These are phyloP conservation scores for Metschnikowia colocasiae DNA, from an alignment of 805 yeast species.

Conservation along the genomic window DNA sequence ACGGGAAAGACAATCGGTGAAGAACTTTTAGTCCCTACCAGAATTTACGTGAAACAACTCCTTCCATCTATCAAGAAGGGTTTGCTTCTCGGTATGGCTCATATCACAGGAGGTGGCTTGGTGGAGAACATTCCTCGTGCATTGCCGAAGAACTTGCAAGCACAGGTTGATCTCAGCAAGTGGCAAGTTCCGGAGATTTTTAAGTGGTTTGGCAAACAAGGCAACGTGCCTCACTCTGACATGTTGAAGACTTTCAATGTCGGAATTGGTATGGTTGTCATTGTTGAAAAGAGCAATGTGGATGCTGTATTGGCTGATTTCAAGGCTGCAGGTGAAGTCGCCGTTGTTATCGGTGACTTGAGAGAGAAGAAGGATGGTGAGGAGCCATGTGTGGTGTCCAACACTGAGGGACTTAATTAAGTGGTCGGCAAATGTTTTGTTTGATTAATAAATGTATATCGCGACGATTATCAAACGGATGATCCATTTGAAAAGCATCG, in stretches of 20 bases:
- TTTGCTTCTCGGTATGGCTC: conserved; percentile 82
- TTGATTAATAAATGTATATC: neutral
- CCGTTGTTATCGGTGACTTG: conserved; percentile 47
- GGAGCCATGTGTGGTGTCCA: conserved; percentile 59
- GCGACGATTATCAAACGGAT: neutral
- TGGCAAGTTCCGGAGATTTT: conserved; percentile 90
- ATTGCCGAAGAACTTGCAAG: conserved; percentile 74
- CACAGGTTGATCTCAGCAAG: conserved; percentile 67
- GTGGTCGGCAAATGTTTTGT: neutral
- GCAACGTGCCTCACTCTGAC: conserved; percentile 83
- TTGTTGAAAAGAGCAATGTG: conserved; percentile 69
- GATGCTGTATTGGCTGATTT: conserved; percentile 51
- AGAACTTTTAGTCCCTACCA: conserved; percentile 83
- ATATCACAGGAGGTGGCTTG: conserved; percentile 98
- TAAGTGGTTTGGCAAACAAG: conserved; percentile 90
- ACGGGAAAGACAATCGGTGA: conserved; percentile 71
- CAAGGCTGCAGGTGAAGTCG: conserved; percentile 66
- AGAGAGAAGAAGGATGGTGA: conserved; percentile 39
- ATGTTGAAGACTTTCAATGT: conserved; percentile 87
- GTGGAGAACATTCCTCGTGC: conserved; percentile 96
- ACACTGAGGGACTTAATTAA: conserved; percentile 15
- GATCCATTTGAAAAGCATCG: no score
- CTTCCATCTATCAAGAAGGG: conserved; percentile 67
- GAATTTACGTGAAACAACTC: conserved; percentile 89
- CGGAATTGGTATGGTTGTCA: conserved; percentile 95